Conservation (phyloP, 176 grass and related monocot genomes). For the Melocanna baccifera region DNA sequence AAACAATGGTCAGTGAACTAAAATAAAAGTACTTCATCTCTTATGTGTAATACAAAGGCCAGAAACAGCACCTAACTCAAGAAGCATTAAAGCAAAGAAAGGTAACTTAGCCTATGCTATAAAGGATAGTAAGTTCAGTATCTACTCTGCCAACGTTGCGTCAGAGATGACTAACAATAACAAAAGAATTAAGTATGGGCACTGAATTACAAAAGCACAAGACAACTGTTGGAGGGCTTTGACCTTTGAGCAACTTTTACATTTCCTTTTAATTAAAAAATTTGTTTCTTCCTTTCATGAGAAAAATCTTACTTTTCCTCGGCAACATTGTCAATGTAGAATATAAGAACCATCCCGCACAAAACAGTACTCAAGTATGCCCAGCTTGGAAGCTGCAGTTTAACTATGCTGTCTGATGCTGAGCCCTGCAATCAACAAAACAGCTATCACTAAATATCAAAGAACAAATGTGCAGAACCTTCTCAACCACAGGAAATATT, state of each 20-base stretch:
- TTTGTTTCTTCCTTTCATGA: background rate
- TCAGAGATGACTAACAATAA: background rate
- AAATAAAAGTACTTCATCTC: background rate
- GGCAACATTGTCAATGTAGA: slow-evolving; percentile 86
- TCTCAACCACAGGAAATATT: slow-evolving; percentile 5
- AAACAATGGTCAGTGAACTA: slow-evolving; percentile 1
- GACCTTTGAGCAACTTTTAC: background rate
- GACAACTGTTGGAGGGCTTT: background rate
- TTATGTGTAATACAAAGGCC: background rate
- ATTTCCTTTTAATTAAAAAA: slow-evolving; percentile 9
- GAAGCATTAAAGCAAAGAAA: slow-evolving; percentile 11
- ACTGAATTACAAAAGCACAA: background rate
- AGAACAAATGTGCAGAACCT: slow-evolving; percentile 17
- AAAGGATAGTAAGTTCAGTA: background rate
- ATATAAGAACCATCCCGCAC: slow-evolving; percentile 91
- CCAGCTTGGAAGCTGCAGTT: slow-evolving; percentile 93
- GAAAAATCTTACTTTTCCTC: slow-evolving; percentile 76
- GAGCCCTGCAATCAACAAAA: slow-evolving; percentile 68
- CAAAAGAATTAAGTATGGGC: background rate
- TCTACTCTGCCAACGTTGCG: background rate
- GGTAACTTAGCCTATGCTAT: background rate
- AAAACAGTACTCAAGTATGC: slow-evolving; percentile 81
- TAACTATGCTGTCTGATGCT: slow-evolving; percentile 82
- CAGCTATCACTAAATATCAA: background rate
- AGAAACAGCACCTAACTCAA: background rate